Evolutionary conservation across 768 basidiomycete species (phyloP), one percentile per base, ranked within the genome.

Genomic region (Rhodotorula babjevae): DNA sequence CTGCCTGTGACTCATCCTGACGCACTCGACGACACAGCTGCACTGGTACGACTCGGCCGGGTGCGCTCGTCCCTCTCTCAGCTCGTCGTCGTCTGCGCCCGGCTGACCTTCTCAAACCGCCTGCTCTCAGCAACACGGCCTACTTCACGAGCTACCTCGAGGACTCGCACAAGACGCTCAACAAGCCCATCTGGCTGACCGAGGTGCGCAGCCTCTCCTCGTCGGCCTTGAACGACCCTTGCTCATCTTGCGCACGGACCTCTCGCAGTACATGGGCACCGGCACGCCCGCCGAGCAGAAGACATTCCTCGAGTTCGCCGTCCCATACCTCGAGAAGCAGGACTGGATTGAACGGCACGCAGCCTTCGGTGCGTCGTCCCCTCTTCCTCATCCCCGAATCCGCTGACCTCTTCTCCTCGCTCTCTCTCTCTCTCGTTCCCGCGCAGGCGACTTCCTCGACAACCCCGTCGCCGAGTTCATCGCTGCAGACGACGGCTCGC

Each of bases 291-390:
- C 23, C 15, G 66, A 67, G 9, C 71, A 67, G 42, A 49, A 27
- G 49, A 47, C 56, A 0, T 63, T 72, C 31, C 14, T 72, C 27
- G 12, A 44, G 27, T 59, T 67, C 14, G 49, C 71, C 0, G 71
- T 67, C 4, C 56, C 58, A 3, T 72, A 55, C 49, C 62, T 72
- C 40, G 71, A 72, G 33, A 16, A 67, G 15, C 65, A 72, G n/a
- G 62, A 63, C 31, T 72, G 36, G 40, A 64, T 72, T 52, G 71
- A 72, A n/a, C 47, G 49, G 6, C 68, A 72, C 19, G 71, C 71
- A 0, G 71, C 65, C 0, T 72, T 72, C 42, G 71, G 71, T 64
- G 29, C 56, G 70, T 58, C 36, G 2, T 6, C 2, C 15, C n/a
- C 2, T 44, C 61, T 19, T 5, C 23, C 25, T 27, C 36, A 27